Conservation (phyloP, 805 yeast species). For the Groenewaldozyma salmanticensis region DNA sequence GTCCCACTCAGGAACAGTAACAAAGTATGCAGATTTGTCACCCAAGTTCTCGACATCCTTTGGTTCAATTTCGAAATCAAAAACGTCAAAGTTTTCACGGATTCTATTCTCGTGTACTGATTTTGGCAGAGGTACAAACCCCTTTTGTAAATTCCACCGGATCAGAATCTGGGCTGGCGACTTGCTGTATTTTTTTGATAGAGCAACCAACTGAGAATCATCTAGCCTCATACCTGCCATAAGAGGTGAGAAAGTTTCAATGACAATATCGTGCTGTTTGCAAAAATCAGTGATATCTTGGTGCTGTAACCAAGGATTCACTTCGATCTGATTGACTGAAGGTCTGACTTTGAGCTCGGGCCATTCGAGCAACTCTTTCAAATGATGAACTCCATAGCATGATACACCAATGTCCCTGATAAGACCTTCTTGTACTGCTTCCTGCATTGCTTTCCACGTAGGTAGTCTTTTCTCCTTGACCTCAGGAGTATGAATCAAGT, state of each 20-base stretch:
- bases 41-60: slow-evolving; percentile 23
- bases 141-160: slow-evolving; percentile 40
- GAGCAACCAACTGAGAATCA: slow-evolving; percentile 40
- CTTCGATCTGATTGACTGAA: slow-evolving; percentile 72
- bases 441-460: slow-evolving; percentile 34
- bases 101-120: slow-evolving; percentile 52
- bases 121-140: slow-evolving; percentile 63
- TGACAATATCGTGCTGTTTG: slow-evolving; percentile 41
- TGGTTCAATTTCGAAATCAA: slow-evolving; percentile 32
- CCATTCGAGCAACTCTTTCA: slow-evolving; percentile 43
- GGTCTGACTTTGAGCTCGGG: slow-evolving; percentile 44
- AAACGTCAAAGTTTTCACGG: slow-evolving; percentile 44
- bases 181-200: slow-evolving; percentile 46
- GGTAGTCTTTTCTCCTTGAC: slow-evolving; percentile 12
- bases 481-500: slow-evolving; percentile 51
- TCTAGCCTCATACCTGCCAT: slow-evolving; percentile 53
- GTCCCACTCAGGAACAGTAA: slow-evolving; percentile 28
- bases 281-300: slow-evolving; percentile 54
- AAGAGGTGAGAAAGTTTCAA: slow-evolving; percentile 77
- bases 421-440: slow-evolving; percentile 40
- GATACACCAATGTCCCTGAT: slow-evolving; percentile 54
- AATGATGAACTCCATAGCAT: slow-evolving; percentile 47
- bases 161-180: slow-evolving; percentile 47
- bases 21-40: slow-evolving; percentile 22
- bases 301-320: slow-evolving; percentile 76